phyloP scores from a whole-genome alignment of 768 basidiomycete genomes.

The Omphalotus guepiniiformis region DNA sequence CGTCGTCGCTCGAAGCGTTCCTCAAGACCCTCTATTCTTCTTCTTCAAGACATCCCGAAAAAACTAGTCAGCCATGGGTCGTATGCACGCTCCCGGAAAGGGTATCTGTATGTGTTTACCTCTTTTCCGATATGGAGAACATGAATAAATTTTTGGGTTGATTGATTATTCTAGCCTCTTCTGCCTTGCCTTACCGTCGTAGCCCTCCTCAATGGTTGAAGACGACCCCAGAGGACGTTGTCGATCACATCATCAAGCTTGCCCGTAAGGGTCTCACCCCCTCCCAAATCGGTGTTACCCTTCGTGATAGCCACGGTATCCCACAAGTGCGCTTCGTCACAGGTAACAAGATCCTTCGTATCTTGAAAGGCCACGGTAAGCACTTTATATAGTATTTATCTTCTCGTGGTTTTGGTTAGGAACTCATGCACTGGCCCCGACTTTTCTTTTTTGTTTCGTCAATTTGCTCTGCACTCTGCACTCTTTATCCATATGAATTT shows the following conservation, averaged over 20 bases:
- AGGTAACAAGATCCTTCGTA: conserved; percentile 98
- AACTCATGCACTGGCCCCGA: conserved; percentile 24
- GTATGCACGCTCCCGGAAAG: conserved; percentile 99
- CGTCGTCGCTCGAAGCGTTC: no score
- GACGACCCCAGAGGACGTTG: conserved; percentile 90
- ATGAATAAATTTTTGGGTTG: conserved; percentile 11
- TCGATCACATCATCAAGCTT: conserved; percentile 95
- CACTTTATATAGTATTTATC: conserved; percentile 52
- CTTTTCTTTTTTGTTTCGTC: conserved; percentile 13
- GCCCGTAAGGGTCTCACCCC: conserved; percentile 97
- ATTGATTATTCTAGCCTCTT: conserved; percentile 55
- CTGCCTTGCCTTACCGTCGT: conserved; percentile 96
- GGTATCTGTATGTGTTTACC: conserved; percentile 81
- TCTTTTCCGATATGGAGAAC: not conserved
- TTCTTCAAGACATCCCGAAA: conserved; percentile 4
- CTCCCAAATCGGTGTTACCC: conserved; percentile 96
- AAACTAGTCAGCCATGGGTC: conserved; percentile 66
- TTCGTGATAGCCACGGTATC: conserved; percentile 97
- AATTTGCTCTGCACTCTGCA: conserved; percentile 39
- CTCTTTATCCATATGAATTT: not conserved
- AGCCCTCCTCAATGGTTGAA: conserved; percentile 96
- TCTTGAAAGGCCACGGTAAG: conserved; percentile 91
- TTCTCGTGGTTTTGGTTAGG: conserved; percentile 7
- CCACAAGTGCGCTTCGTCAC: conserved; percentile 98
- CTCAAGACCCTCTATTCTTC: conserved; percentile 10